These are phyloP conservation scores for Cyberlindnera maritima DNA, from an alignment of 805 yeast species.

Conservation along the genomic window DNA sequence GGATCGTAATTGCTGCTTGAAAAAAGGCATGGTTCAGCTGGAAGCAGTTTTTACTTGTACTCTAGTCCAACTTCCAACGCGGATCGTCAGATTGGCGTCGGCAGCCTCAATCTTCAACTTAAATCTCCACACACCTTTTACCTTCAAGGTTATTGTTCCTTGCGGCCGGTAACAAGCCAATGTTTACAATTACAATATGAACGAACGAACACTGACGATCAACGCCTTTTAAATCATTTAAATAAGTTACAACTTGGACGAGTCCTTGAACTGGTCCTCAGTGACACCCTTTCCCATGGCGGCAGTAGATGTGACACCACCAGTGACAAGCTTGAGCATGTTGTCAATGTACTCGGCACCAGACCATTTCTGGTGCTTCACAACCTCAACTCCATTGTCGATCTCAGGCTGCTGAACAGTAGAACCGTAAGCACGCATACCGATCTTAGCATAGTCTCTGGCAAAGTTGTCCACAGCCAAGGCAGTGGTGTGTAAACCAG, in stretches of 20 bases:
- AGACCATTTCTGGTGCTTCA: constrained; percentile 98
- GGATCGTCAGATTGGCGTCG: too few relatives aligned
- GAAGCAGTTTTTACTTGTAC: too few relatives aligned
- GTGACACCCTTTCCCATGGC: constrained; percentile 99
- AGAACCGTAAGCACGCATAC: constrained; percentile 96
- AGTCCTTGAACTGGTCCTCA: constrained; percentile 82
- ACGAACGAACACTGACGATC: constrained; percentile 2
- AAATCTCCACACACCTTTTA: too few relatives aligned
- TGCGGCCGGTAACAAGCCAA: too few relatives aligned
- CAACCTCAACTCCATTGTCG: constrained; percentile 87
- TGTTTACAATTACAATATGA: too few relatives aligned
- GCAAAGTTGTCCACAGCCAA: constrained; percentile 86
- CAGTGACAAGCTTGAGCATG: constrained; percentile 83
- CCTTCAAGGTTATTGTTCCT: too few relatives aligned
- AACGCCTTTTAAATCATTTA: background rate
- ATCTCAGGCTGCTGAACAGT: constrained; percentile 85
- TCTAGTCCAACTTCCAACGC: too few relatives aligned
- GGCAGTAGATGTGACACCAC: constrained; percentile 93
- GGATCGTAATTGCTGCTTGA: too few relatives aligned
- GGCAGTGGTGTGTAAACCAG: constrained; percentile 95
- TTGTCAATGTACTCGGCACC: constrained; percentile 97
- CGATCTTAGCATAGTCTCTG: constrained; percentile 69
- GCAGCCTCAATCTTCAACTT: too few relatives aligned
- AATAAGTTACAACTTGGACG: constrained; percentile 12
- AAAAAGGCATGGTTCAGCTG: too few relatives aligned